A percentile compares a stretch with the other conserved stretches of the same genome.
phyloP scores from a whole-genome alignment of 2,329 filamentous ascomycete species.

The Alternaria sp. region DNA sequence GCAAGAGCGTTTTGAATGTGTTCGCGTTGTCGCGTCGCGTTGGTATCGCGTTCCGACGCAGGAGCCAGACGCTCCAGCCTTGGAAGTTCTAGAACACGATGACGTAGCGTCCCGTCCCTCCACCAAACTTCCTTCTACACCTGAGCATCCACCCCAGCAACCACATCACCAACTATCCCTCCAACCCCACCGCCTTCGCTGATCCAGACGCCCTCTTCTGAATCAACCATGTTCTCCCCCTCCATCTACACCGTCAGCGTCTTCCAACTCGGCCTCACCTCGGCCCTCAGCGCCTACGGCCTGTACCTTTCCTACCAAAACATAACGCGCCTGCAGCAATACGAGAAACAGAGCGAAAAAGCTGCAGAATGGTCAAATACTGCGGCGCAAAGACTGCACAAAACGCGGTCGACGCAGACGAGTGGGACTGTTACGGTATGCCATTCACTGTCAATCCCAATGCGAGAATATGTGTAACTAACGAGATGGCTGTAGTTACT shows the following conservation, averaged over 20 bases:
- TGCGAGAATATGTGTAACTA: background rate
- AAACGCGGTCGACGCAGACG: constrained; percentile 46
- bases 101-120: background rate
- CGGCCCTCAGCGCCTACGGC: constrained; percentile 36
- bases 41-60: background rate
- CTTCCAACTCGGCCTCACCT: constrained; percentile 25
- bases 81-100: background rate
- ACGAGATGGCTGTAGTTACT: background rate
- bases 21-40: background rate
- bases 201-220: background rate
- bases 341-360: constrained; percentile 44
- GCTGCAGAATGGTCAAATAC: constrained; percentile 47
- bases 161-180: background rate
- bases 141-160: background rate
- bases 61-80: no score
- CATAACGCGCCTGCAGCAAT: constrained; percentile 45
- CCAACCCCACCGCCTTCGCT: background rate
- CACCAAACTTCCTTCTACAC: background rate
- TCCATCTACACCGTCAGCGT: background rate
- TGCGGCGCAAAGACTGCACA: constrained; percentile 40
- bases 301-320: constrained; percentile 44
- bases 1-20: background rate
- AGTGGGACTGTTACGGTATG: constrained; percentile 41
- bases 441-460: no score
- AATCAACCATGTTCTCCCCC: background rate